phyloP scores from a whole-genome alignment of 306 rosid genomes.

The Lotus japonicus region DNA sequence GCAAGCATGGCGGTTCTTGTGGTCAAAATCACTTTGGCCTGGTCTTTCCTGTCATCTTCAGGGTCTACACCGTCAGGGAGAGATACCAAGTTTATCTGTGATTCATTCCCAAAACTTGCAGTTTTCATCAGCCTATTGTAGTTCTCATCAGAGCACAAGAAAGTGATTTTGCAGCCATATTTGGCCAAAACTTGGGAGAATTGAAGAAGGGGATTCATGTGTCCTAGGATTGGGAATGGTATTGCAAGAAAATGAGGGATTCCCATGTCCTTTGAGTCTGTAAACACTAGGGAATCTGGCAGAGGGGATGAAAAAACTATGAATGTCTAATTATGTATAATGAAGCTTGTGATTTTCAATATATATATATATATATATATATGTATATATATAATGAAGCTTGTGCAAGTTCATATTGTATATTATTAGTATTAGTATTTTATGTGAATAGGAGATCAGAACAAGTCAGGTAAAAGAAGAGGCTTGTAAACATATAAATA shows the following conservation, averaged over 20 bases:
- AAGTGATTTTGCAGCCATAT: conserved; percentile 41
- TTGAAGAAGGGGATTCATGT: conserved; percentile 38
- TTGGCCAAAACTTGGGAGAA: conserved; percentile 31
- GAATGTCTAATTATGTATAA: no score
- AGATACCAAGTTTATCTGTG: conserved; percentile 28
- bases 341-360: no score
- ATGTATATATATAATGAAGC: no score
- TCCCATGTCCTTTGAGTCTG: conserved; percentile 3
- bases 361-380: no score
- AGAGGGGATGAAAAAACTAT: no score
- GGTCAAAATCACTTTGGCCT: neutral
- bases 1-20: conserved; percentile 28
- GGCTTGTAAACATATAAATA: no score
- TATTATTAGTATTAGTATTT: no score
- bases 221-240: conserved; percentile 44
- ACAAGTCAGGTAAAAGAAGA: no score
- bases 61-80: conserved; percentile 53
- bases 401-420: no score
- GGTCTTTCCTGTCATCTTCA: conserved; percentile 36
- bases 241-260: conserved; percentile 36
- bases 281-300: no score
- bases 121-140: neutral
- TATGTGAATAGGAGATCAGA: no score
- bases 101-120: neutral
- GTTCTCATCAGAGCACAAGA: conserved; percentile 33